Evolutionary conservation across 148 eudicot genomes (phyloP).

Genomic region (Dysphania ambrosioides): DNA sequence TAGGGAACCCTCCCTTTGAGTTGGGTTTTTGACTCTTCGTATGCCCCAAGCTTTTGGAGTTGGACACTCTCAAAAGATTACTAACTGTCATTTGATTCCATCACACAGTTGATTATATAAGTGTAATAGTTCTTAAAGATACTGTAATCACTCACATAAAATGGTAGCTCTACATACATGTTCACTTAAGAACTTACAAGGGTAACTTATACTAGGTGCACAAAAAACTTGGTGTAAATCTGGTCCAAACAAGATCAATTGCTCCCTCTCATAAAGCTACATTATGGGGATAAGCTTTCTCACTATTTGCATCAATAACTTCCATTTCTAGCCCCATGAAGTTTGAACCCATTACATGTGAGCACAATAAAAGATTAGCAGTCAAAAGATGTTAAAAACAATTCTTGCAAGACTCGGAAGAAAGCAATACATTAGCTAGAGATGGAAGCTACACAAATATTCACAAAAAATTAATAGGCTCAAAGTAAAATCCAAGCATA

Average conservation of each 20-base stretch:
- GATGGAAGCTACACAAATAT: neutral
- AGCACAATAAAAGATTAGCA: neutral
- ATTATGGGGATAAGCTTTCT: neutral
- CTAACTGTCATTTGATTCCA: neutral
- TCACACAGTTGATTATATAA: neutral
- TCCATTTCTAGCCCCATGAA: neutral
- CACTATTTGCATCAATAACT: neutral
- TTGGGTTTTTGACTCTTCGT: neutral
- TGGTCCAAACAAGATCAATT: neutral
- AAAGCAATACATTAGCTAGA: neutral
- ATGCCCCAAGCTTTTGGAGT: neutral
- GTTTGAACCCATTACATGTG: neutral
- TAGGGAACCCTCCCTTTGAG: neutral
- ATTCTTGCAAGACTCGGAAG: neutral
- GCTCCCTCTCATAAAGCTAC: neutral
- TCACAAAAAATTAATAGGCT: neutral
- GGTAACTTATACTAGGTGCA: neutral
- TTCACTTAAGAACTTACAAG: neutral
- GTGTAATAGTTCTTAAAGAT: neutral
- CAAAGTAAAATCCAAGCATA: neutral
- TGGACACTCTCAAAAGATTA: neutral
- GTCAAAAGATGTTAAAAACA: too few species aligned
- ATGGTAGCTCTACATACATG: neutral
- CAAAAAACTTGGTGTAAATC: neutral
- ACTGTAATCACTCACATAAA: neutral